Evolutionary conservation across 2,329 filamentous ascomycete genomes (phyloP), one percentile per base, ranked within the genome.

Genomic region (Penicillium aurantiogriseum): DNA sequence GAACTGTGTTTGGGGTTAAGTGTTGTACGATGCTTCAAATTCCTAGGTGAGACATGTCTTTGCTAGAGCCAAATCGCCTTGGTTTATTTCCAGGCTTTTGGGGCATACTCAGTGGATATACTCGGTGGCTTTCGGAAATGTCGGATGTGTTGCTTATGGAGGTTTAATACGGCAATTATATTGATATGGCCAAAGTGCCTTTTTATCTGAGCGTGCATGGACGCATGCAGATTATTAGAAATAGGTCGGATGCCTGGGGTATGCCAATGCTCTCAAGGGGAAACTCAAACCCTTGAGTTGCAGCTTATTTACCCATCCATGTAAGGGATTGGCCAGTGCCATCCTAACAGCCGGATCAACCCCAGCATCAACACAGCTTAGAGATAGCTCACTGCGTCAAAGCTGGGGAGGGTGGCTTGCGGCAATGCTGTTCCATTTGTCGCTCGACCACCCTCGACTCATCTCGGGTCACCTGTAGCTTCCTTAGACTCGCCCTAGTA

Each of bases 401-500:
- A 47, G n/a, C 43, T 29, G 10, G 31, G 17, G 15, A 44, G 2
- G 13, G 54, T 61, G 56, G 56, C 58, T 59, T 54, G 44, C 36
- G 33, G 48, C 33, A 38, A 40, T 29, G 48, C 19, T 44, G 58
- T 67, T 67, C 62, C 56, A 64, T 64, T 63, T 63, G 63, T 65
- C 50, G 33, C 50, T 59, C 35, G 51, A 33, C 55, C 58, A 47
- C 42, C 53, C 62, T 60, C 54, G 60, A 60, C 42, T 63, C 56
- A 60, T 57, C 56, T 64, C 58, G 54, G 64, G 64, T 67, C 64
- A 67, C 63, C 64, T 67, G 64, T 63, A 63, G 61, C 58, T 44
- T 54, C 49, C 59, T 57, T 54, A 63, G 62, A 60, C 55, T 64
- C 56, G 53, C 55, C 51, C 60, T 66, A 63, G 53, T 55, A 49